These are phyloP conservation scores for Hypoxylon rickii DNA, from an alignment of 495 filamentous ascomycete genomes.

Conservation along the genomic window DNA sequence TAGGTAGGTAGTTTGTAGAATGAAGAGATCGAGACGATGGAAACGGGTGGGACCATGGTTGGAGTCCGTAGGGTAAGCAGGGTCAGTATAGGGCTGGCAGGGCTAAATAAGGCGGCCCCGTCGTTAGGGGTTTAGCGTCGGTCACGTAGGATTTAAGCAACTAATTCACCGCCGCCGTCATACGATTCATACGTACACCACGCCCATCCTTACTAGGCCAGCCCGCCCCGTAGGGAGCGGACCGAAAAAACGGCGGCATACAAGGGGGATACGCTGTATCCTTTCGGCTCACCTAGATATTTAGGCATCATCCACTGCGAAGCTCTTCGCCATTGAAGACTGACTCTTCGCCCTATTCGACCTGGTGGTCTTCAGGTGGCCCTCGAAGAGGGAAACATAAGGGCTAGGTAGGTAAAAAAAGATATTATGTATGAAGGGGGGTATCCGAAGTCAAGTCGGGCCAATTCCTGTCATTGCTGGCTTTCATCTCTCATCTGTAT, in stretches of 20 bases:
- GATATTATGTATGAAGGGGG: slow-evolving; percentile 8
- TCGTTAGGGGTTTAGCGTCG: slow-evolving; percentile 29
- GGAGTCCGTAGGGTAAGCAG: slow-evolving; percentile 14
- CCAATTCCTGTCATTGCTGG: not conserved
- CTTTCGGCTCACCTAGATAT: slow-evolving; percentile 1
- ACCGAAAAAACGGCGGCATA: not conserved
- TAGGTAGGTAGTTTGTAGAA: no score
- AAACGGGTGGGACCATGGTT: slow-evolving; percentile 19
- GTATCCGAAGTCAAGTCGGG: not conserved
- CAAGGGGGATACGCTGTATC: not conserved
- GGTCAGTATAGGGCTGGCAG: slow-evolving; percentile 28
- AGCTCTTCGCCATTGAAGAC: slow-evolving; percentile 4
- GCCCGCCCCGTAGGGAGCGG: slow-evolving; percentile 7
- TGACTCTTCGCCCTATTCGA: slow-evolving; percentile 24
- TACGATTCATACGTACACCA: slow-evolving; percentile 21
- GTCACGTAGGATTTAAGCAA: slow-evolving; percentile 20
- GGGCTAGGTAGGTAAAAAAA: not conserved
- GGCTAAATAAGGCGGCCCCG: slow-evolving; percentile 29
- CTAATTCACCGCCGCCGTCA: slow-evolving; percentile 25
- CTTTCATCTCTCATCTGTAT: not conserved
- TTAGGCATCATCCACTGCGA: not conserved
- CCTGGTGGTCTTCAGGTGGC: slow-evolving; percentile 7
- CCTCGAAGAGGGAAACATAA: not conserved
- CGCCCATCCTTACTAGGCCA: slow-evolving; percentile 8
- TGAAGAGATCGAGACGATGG: slow-evolving; percentile 4